Conservation (phyloP, 2,329 filamentous ascomycete species). For the Trichoderma sp. region DNA sequence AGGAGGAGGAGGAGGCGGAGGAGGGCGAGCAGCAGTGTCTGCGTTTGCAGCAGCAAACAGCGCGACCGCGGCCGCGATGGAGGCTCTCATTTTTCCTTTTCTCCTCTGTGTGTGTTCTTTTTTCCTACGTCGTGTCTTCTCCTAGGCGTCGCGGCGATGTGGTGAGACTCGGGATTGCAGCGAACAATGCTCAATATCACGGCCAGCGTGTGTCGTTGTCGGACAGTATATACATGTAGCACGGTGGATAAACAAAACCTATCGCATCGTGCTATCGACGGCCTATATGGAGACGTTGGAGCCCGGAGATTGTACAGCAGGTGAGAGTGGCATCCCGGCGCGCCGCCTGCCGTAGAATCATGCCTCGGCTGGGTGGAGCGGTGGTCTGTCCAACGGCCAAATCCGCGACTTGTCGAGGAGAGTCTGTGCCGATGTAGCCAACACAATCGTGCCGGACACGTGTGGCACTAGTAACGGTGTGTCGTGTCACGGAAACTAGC, state of each 20-base stretch:
- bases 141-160: not conserved
- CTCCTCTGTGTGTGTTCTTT: not conserved
- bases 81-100: not conserved
- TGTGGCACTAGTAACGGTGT: not conserved
- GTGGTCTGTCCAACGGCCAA: not conserved
- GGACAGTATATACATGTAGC: conserved; percentile 9
- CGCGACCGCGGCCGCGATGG: conserved; percentile 1
- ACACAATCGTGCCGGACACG: not conserved
- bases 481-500: not conserved
- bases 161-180: not conserved
- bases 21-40: not conserved
- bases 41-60: not conserved
- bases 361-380: conserved; percentile 12
- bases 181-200: not conserved
- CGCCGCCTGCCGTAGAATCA: not conserved
- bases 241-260: not conserved
- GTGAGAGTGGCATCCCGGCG: conserved; percentile 1
- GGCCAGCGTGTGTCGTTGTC: not conserved
- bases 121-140: not conserved
- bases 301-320: conserved; percentile 16
- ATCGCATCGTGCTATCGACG: conserved; percentile 5
- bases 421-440: not conserved
- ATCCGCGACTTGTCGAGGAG: not conserved
- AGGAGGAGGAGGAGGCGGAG: no score
- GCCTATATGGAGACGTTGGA: conserved; percentile 5